Evolutionary conservation across 2,329 filamentous ascomycete genomes (phyloP).

Genomic region (Atkinsonella texensis): DNA sequence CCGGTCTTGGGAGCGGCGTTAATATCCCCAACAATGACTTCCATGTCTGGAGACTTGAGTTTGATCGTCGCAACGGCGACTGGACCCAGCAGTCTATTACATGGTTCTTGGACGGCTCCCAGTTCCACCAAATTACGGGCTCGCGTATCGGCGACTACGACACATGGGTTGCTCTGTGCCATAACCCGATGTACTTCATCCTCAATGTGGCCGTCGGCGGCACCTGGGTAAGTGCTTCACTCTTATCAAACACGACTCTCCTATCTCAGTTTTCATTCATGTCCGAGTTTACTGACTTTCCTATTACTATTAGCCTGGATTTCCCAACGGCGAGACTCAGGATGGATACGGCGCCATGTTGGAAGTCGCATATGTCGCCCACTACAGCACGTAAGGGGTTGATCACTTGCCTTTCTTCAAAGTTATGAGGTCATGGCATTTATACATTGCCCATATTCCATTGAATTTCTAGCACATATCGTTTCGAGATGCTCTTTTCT

Average conservation of each 20-base stretch:
- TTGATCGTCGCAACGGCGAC: slow-evolving; percentile 34
- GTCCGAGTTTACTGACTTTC: slow-evolving; percentile 1
- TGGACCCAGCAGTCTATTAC: slow-evolving; percentile 37
- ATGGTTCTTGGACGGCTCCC: slow-evolving; percentile 35
- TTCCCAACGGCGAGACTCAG: slow-evolving; percentile 32
- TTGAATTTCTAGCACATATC: not conserved
- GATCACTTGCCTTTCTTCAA: not conserved
- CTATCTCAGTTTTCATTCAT: not conserved
- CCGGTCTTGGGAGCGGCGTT: slow-evolving; percentile 25
- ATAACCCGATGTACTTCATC: slow-evolving; percentile 38
- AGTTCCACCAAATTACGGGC: slow-evolving; percentile 33
- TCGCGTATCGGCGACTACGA: slow-evolving; percentile 29
- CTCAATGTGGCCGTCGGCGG: slow-evolving; percentile 46
- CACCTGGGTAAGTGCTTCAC: slow-evolving; percentile 30
- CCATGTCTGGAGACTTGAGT: slow-evolving; percentile 37
- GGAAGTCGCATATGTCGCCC: slow-evolving; percentile 39
- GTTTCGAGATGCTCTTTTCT: not conserved
- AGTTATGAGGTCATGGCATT: not conserved
- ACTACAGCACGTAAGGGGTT: slow-evolving; percentile 17
- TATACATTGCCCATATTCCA: slow-evolving; percentile 3
- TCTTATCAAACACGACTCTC: not conserved
- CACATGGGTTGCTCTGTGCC: slow-evolving; percentile 38
- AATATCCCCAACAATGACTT: slow-evolving; percentile 28
- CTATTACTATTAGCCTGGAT: slow-evolving; percentile 28
- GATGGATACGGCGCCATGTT: slow-evolving; percentile 36